These are phyloP conservation scores for Tuctoria greenei DNA, from an alignment of 176 grass and related monocot species.

Conservation along the genomic window DNA sequence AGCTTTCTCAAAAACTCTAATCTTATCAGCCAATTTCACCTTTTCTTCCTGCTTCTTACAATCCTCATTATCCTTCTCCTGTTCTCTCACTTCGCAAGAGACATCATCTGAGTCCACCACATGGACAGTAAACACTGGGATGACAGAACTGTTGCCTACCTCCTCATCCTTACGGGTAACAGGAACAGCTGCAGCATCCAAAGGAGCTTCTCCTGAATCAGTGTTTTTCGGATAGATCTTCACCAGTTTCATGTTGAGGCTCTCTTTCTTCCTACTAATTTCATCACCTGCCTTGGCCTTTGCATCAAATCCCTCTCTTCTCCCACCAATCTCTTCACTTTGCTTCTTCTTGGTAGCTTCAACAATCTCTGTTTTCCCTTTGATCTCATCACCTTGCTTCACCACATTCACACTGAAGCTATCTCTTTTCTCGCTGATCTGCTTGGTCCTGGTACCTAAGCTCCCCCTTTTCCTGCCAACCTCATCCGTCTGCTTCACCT, in stretches of 20 bases:
- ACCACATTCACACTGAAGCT: constrained; percentile 30
- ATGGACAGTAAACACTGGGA: constrained; percentile 72
- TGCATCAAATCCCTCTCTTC: constrained; percentile 1
- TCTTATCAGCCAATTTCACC: constrained; percentile 60
- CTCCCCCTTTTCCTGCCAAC: constrained; percentile 42
- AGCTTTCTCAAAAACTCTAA: constrained; percentile 74
- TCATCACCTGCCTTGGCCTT: constrained; percentile 32
- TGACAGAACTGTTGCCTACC: constrained; percentile 32
- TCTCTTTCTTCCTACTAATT: constrained; percentile 38
- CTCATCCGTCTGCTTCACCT: constrained; percentile 35
- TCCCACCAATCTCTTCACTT: constrained; percentile 15
- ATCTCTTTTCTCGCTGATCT: constrained; percentile 41
- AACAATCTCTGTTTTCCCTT: constrained; percentile 32
- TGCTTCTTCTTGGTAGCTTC: constrained; percentile 21
- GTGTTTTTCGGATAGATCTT: neutral
- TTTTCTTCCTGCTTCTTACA: constrained; percentile 40
- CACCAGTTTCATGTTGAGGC: neutral
- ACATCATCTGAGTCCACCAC: constrained; percentile 40
- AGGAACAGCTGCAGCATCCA: constrained; percentile 1
- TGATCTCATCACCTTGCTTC: constrained; percentile 36
- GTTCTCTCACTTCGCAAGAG: constrained; percentile 13
- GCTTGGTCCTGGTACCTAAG: constrained; percentile 41
- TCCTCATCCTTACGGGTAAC: constrained; percentile 23
- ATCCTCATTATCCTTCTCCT: constrained; percentile 15
- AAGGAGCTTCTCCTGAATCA: constrained; percentile 28